A percentile compares a stretch with the other conserved stretches of the same genome.
phyloP scores from a whole-genome alignment of 768 basidiomycete species.

The Russula sp. region DNA sequence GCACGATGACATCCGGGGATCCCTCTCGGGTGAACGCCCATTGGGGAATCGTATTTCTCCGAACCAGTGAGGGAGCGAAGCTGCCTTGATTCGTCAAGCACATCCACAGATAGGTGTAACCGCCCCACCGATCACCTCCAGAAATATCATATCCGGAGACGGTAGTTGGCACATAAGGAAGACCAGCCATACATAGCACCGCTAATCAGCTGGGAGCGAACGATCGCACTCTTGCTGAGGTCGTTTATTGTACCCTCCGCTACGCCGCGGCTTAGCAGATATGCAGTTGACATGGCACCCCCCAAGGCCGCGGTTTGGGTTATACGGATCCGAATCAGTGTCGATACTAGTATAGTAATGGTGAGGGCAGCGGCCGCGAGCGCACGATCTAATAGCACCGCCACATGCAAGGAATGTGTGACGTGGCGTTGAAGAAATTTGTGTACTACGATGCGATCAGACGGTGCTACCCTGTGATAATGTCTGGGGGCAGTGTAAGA shows the following conservation, averaged over 20 bases:
- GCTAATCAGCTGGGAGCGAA: constrained; percentile 77
- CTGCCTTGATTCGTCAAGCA: no score
- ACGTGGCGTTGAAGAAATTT: constrained; percentile 74
- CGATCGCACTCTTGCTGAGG: constrained; percentile 70
- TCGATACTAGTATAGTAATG: constrained; percentile 69
- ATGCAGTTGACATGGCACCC: constrained; percentile 91
- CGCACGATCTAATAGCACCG: constrained; percentile 97
- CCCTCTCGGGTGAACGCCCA: no score
- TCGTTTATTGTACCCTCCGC: constrained; percentile 68
- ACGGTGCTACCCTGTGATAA: constrained; percentile 96
- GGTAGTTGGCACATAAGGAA: no score
- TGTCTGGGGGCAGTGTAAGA: no score
- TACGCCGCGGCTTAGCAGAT: constrained; percentile 81
- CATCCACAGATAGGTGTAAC: no score
- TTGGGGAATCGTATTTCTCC: no score
- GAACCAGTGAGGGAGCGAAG: no score
- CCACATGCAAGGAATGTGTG: constrained; percentile 76
- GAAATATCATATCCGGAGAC: no score
- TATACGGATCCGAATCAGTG: constrained; percentile 92
- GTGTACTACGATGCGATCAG: constrained; percentile 90
- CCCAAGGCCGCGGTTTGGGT: constrained; percentile 80
- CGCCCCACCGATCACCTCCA: constrained; percentile 79
- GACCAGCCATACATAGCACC: no score
- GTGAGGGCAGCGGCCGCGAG: constrained; percentile 91
- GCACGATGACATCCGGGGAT: no score